Base-by-base conservation (phyloP, 2,329 filamentous ascomycete genomes). In the Daldinia sp. region DNA sequence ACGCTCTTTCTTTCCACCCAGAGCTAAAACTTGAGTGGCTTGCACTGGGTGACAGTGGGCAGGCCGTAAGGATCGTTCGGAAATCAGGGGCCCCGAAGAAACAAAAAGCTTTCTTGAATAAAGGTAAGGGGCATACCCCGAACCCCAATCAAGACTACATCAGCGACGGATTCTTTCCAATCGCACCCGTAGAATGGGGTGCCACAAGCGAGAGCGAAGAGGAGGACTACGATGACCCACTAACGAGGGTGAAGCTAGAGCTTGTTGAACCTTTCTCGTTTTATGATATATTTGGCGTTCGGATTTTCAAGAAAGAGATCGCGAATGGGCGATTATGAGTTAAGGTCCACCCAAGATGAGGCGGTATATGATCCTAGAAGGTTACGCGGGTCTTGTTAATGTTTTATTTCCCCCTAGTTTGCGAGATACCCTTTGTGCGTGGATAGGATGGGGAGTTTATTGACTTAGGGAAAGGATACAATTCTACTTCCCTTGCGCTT, bases 271-370 rank as follows among this genome's bases (percentile, higher is more conserved):
- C 72, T 2, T 69, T 80, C 7, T 72, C 73, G 5, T 82, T 82
- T 63, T 80, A 78, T 49, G 80, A 84, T 45, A 74, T 83, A 4
- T 74, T 66, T 65, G 84, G 79, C 0, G 79, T 87, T 32, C 79
- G 78, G 63, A 87, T 88, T 50, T 88, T 87, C 66, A 80, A 84
- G 68, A 87, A 86, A 73, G 84, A 87, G 70, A 74, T 87, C 49
- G 77, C 82, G 29, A 66, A 67, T 19, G 81, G 81, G 1, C 73
- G 77, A 19, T 68, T 84, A 25, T 83, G 64, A 77, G 19, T 9
- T 15, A 13, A 5, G 11, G 30, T 35, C 15, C 10, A 29, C 30
- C 15, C 10, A 29, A 4, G 15, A 4, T 9, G 11, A 11, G 15
- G 32, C 4, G 7, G 6, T 34, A 30, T 27, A n/a, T 35, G 21